Base-by-base conservation (phyloP, 2,329 filamentous ascomycete species). In the Pseudocercospora musae region DNA sequence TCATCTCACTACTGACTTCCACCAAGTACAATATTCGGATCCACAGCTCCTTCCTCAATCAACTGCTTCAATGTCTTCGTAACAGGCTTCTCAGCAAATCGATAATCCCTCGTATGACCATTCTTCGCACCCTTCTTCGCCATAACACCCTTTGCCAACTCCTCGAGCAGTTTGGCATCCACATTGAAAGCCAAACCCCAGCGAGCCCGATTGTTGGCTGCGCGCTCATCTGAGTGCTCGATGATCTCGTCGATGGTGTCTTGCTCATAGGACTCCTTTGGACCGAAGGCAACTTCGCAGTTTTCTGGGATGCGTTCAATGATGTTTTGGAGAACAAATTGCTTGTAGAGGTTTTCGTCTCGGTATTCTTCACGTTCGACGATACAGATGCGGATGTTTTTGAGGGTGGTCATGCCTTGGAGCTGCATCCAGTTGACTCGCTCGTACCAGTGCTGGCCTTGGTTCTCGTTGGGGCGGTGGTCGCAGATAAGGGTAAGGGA, bases 221-320 rank as follows among this genome's bases (percentile, higher is more conserved):
- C 57, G 27, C 42, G 40, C 27, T 60, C 61, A 8, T 64, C 62
- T 2, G 48, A 18, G 15, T 62, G 48, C 11, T 49, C 60, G 11
- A 64, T 53, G 6, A 60, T 29, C 42, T 57, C 59, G 50, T 65
- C 44, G 27, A 65, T 62, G 44, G 60, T 62, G 9, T 62, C 58
- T 25, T 57, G 49, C 58, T 68, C 66, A 15, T 59, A 59, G 3
- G 58, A 59, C 20, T 37, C 53, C 29, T 57, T 42, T 5, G 60
- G 49, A 4, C 62, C 66, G 37, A 63, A 65, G 11, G 60, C 31
- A 18, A 68, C 13, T 53, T 62, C 42, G 50, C 64, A 66, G 8
- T 57, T 29, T 7, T 50, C 57, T 11, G 66, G 66, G n/a, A 68
- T 53, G 20, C 66, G 64, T 49, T 68, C 68, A 76, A 65, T 59